Conservation (phyloP, 139 green algal species). For the Haematococcus sp. region DNA sequence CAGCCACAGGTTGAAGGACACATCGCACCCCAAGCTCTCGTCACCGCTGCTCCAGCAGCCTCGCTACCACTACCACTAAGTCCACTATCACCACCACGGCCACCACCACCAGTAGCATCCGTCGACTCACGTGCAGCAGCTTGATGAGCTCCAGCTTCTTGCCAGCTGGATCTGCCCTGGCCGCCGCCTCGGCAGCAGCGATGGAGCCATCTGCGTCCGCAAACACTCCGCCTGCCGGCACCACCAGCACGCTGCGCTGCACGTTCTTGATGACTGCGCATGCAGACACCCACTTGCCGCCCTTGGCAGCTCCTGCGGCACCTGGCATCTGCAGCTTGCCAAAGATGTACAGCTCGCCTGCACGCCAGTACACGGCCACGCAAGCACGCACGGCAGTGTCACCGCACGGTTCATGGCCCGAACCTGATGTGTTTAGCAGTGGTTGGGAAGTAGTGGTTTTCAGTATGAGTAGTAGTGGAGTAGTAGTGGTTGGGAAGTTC, state of each 20-base stretch:
- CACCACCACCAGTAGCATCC: no score
- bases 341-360: slow-evolving; percentile 84
- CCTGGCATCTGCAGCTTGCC: slow-evolving; percentile 72
- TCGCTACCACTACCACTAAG: no score
- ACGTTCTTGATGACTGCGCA: slow-evolving; percentile 34
- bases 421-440: no score
- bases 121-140: slow-evolving; percentile 36
- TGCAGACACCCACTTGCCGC: slow-evolving; percentile 11
- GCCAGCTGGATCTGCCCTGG: slow-evolving; percentile 31
- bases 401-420: no score
- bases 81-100: no score
- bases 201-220: slow-evolving; percentile 53
- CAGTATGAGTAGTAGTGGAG: no score
- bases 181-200: slow-evolving; percentile 45
- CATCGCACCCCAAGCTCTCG: no score
- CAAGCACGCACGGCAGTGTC: background rate
- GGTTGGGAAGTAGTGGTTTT: no score
- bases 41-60: no score
- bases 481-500: no score
- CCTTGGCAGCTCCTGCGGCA: background rate
- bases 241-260: slow-evolving; percentile 74
- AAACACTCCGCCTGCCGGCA: slow-evolving; percentile 64
- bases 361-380: no score
- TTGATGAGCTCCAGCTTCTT: slow-evolving; percentile 50
- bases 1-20: no score